phyloP scores from a whole-genome alignment of 805 yeast genomes.

The Ogataea pini region DNA sequence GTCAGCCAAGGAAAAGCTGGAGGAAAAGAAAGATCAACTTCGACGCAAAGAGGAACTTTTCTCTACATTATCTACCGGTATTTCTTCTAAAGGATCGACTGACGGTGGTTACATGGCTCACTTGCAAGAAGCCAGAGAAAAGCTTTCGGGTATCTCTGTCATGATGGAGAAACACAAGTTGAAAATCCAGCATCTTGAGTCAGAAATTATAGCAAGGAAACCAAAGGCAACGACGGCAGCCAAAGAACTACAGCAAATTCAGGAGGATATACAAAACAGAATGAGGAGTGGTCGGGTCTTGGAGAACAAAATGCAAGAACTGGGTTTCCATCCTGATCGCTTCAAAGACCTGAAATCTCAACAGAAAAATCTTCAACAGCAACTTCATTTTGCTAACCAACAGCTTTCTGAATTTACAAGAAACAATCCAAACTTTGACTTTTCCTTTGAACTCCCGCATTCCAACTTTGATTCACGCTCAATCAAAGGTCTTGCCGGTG shows the following conservation, averaged over 20 bases:
- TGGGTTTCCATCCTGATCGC: conserved; percentile 58
- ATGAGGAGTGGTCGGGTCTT: conserved; percentile 40
- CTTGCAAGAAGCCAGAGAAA: conserved; percentile 60
- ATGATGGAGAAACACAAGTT: conserved; percentile 59
- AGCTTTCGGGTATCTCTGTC: conserved; percentile 53
- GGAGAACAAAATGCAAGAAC: conserved; percentile 43
- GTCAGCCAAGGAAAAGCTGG: conserved; percentile 44
- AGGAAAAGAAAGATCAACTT: conserved; percentile 46
- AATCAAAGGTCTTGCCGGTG: conserved; percentile 90
- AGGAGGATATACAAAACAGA: conserved; percentile 46
- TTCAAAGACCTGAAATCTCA: conserved; percentile 46
- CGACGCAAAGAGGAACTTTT: conserved; percentile 73
- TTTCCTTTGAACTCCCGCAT: conserved; percentile 66
- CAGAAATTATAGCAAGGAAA: conserved; percentile 47
- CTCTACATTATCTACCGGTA: conserved; percentile 82
- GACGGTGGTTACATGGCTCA: conserved; percentile 80
- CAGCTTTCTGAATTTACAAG: conserved; percentile 60
- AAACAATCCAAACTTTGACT: conserved; percentile 71
- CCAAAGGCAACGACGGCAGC: conserved; percentile 56
- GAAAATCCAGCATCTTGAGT: conserved; percentile 55
- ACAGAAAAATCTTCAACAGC: conserved; percentile 45
- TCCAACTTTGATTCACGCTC: conserved; percentile 57
- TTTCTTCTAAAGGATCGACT: conserved; percentile 76
- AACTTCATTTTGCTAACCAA: conserved; percentile 44
- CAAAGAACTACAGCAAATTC: conserved; percentile 43